Base-by-base conservation (phyloP, 2,329 filamentous ascomycete species). In the Aspergillus intermedius region DNA sequence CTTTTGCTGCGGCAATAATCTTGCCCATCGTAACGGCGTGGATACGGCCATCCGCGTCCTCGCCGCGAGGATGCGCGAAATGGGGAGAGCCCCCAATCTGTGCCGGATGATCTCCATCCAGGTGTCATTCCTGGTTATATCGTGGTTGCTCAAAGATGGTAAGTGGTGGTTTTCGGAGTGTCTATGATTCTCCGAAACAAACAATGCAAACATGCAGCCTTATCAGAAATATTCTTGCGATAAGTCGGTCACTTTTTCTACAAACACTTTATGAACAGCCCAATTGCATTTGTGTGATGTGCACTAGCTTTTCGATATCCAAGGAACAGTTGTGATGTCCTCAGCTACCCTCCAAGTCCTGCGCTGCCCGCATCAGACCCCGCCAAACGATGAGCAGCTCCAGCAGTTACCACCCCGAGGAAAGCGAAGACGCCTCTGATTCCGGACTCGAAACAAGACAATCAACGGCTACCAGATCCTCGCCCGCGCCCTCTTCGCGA, bases 341-440 rank as follows among this genome's bases (percentile, higher is more conserved):
- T 54, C 49, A 46, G 34, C 51, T 44, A 43, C 45, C 40, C 10
- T 30, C 25, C 25, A 30, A 12, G 25, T 30, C 25, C 25, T 56
- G 58, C 52, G 53, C 52, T 40, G n/a, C 10, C 37, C 19, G 10
- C 17, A 19, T 13, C 19, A 48, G 32, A 53, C 77, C 57, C 68
- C 73, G 64, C 53, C 53, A 57, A 49, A 67, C 54, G 45, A 71
- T 71, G 68, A 70, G 66, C 66, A 67, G 58, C 53, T 59, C 63
- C 49, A 61, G 58, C 47, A 51, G 54, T 48, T 66, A 65, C 54
- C 58, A 63, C 47, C 61, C 60, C 44, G 63, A 64, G 47, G 62
- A 67, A 55, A 60, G 61, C 49, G 59, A 62, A 55, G 58, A 63
- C 45, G 51, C 51, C 32, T 54, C 51, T 43, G 56, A 57, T 43